These are phyloP conservation scores for Scorias spongiosa DNA, from an alignment of 2,329 filamentous ascomycete genomes.

Conservation along the genomic window DNA sequence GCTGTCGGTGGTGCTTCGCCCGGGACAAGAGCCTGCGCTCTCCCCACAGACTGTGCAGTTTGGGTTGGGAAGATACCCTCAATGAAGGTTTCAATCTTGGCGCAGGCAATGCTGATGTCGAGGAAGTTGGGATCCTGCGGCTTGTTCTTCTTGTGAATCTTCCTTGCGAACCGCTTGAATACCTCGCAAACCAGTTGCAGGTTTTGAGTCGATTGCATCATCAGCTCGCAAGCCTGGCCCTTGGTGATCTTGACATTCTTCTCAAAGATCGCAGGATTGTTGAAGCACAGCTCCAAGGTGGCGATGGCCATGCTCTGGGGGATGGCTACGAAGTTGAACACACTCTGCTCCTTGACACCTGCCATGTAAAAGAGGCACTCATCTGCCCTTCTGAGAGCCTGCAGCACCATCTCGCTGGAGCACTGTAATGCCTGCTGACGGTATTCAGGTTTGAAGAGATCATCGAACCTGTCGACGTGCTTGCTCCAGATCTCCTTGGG, in stretches of 20 bases:
- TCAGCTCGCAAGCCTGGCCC: conserved; percentile 78
- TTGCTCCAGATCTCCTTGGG: conserved; percentile 95
- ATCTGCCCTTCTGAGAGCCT: conserved; percentile 71
- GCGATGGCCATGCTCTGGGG: conserved; percentile 96
- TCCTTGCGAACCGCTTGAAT: conserved; percentile 62
- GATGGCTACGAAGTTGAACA: conserved; percentile 98
- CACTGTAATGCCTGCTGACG: conserved; percentile 65
- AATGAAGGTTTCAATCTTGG: conserved; percentile 91
- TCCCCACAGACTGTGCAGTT: conserved; percentile 42
- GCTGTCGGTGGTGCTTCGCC: conserved; percentile 27
- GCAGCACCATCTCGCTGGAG: conserved; percentile 86
- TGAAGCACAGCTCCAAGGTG: conserved; percentile 81
- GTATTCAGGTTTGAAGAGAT: conserved; percentile 73
- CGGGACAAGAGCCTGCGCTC: conserved; percentile 39
- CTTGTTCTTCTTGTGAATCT: conserved; percentile 87
- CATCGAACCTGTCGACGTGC: conserved; percentile 77
- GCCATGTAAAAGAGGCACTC: conserved; percentile 98
- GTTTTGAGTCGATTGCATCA: conserved; percentile 88
- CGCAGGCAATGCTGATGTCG: conserved; percentile 80
- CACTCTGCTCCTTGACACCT: conserved; percentile 83
- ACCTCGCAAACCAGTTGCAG: conserved; percentile 64
- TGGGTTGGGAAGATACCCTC: conserved; percentile 83
- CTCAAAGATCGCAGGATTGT: conserved; percentile 73
- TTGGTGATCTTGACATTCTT: conserved; percentile 93
- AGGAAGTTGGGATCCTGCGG: conserved; percentile 85